phyloP scores from a whole-genome alignment of 2,329 filamentous ascomycete species.

The Colletotrichum sp. region DNA sequence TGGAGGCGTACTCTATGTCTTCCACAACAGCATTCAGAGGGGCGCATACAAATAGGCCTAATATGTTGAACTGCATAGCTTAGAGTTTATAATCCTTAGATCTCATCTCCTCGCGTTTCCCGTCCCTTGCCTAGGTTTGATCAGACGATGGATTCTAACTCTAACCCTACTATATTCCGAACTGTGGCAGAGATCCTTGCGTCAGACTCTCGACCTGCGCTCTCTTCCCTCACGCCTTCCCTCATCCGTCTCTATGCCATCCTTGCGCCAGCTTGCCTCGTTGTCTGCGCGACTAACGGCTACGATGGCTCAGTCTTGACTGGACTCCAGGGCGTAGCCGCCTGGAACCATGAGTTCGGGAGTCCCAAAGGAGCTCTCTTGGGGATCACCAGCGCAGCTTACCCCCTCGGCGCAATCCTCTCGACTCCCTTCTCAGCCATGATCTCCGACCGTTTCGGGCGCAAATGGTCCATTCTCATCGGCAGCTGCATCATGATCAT shows the following conservation, averaged over 20 bases:
- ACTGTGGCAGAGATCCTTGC: not conserved
- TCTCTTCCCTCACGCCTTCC: not conserved
- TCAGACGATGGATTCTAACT: not conserved
- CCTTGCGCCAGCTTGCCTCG: not conserved
- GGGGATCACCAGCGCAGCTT: slow-evolving; percentile 40
- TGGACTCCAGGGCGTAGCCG: slow-evolving; percentile 37
- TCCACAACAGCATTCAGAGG: not conserved
- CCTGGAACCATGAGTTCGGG: slow-evolving; percentile 39
- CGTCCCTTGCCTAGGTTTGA: not conserved
- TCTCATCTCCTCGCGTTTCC: not conserved
- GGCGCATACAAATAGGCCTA: not conserved
- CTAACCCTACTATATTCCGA: not conserved
- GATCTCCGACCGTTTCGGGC: slow-evolving; percentile 43
- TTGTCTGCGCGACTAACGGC: not conserved
- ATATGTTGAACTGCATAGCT: not conserved
- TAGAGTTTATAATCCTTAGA: not conserved
- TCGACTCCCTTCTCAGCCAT: slow-evolving; percentile 36
- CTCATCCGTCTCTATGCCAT: not conserved
- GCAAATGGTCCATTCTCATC: slow-evolving; percentile 39
- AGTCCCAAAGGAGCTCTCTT: slow-evolving; percentile 37
- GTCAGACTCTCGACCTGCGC: not conserved
- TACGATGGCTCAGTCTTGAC: slow-evolving; percentile 40
- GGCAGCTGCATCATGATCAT: slow-evolving; percentile 37
- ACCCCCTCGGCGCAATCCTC: slow-evolving; percentile 43
- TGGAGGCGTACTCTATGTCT: not conserved